Evolutionary conservation across 768 basidiomycete genomes (phyloP).

Genomic region (Cyathus striatus): DNA sequence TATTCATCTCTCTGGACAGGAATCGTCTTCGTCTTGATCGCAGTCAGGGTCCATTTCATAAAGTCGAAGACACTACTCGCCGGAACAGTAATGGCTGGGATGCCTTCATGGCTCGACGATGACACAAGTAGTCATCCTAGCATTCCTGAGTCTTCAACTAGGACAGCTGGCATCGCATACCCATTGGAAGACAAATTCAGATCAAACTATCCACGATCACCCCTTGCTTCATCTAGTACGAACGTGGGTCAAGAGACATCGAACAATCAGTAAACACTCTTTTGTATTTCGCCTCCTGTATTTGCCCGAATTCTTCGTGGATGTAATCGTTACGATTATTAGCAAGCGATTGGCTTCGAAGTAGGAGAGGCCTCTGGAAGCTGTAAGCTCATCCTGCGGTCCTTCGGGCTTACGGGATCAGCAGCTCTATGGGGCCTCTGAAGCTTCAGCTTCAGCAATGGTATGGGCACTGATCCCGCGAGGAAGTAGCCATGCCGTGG

Average conservation of each 20-base stretch:
- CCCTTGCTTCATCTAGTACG: not conserved
- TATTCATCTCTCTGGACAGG: constrained; percentile 9
- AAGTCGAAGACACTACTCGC: constrained; percentile 10
- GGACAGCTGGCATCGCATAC: not conserved
- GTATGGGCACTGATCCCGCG: no score
- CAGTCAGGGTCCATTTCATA: constrained; percentile 19
- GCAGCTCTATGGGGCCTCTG: no score
- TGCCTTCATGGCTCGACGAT: constrained; percentile 15
- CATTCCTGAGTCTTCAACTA: not conserved
- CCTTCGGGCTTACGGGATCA: no score
- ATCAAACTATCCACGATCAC: not conserved
- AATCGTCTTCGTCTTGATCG: constrained; percentile 24
- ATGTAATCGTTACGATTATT: no score
- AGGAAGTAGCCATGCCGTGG: no score
- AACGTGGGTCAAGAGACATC: not conserved
- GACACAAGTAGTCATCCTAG: constrained; percentile 4
- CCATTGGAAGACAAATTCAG: not conserved
- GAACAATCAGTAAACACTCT: not conserved
- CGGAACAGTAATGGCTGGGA: constrained; percentile 7
- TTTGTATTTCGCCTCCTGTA: not conserved
- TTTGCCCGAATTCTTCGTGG: no score
- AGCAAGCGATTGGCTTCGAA: no score
- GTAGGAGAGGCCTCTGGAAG: no score
- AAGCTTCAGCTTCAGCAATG: no score
- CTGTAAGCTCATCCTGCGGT: no score